These are phyloP conservation scores for Phytophthora sojae DNA, from an alignment of 352 stramenopile genomes.

Conservation along the genomic window DNA sequence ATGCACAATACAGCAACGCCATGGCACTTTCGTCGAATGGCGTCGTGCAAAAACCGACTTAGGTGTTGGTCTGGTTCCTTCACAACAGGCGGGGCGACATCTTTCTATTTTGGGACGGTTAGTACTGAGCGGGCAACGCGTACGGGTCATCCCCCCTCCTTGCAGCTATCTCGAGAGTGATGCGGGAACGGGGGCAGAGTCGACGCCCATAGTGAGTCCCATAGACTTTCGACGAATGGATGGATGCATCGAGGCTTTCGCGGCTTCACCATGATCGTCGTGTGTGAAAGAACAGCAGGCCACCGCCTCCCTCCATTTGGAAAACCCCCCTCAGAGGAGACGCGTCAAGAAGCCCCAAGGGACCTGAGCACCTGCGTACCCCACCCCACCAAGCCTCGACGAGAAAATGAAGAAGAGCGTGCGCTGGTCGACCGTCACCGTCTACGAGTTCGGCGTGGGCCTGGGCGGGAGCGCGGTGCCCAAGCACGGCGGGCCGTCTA, in stretches of 20 bases:
- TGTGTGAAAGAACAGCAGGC: neutral
- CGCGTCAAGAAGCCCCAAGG: no score
- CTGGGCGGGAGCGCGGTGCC: conserved; percentile 60
- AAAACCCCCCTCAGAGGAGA: neutral
- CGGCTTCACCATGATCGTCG: neutral
- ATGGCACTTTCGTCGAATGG: conserved; percentile 10
- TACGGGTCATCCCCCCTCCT: neutral
- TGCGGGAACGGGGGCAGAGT: neutral
- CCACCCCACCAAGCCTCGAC: neutral
- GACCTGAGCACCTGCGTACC: no score
- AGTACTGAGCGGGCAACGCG: no score
- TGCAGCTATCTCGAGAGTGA: neutral
- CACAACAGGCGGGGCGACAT: neutral
- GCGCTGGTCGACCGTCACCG: conserved; percentile 66
- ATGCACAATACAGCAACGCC: neutral
- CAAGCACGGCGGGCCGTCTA: conserved; percentile 56
- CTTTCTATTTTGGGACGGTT: neutral
- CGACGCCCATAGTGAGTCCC: conserved; percentile 18
- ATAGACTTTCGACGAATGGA: conserved; percentile 32
- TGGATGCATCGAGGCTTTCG: conserved; percentile 10
- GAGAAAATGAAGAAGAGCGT: conserved; percentile 53
- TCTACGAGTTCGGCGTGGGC: conserved; percentile 70
- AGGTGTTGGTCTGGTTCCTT: conserved; percentile 17
- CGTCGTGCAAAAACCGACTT: conserved; percentile 17
- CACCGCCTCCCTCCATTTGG: neutral